Percentiles rank a stretch among this genome's conserved stretches.
phyloP scores from a whole-genome alignment of 164 flowering plant species.

The Amborella trichopoda region DNA sequence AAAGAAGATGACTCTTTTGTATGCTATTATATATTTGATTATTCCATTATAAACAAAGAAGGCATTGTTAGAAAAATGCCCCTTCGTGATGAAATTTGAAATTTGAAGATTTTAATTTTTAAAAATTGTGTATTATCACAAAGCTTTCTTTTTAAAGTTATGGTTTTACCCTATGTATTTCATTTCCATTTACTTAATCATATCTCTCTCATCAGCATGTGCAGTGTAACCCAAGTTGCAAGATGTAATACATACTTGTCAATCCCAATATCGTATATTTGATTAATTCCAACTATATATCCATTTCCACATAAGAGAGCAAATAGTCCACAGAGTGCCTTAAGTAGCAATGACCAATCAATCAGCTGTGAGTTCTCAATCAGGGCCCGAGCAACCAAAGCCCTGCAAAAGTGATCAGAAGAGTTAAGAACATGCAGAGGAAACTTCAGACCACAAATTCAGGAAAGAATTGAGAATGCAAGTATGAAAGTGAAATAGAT shows the following conservation, averaged over 20 bases:
- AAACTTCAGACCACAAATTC: not conserved
- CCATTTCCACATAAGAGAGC: slow-evolving; percentile 96
- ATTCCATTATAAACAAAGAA: no score
- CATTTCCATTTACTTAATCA: no score
- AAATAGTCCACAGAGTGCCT: slow-evolving; percentile 80
- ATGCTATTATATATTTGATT: no score
- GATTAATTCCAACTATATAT: slow-evolving; percentile 97
- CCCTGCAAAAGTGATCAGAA: slow-evolving; percentile 35
- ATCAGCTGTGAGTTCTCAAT: slow-evolving; percentile 78
- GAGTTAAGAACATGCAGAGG: slow-evolving; percentile 3
- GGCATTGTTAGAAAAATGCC: no score
- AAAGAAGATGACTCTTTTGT: no score
- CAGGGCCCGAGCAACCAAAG: slow-evolving; percentile 83
- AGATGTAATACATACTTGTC: slow-evolving; percentile 57
- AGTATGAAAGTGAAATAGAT: not conserved
- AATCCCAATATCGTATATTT: slow-evolving; percentile 89
- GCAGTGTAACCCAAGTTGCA: no score
- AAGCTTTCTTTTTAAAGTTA: no score
- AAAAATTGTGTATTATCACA: no score
- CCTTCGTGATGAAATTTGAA: no score
- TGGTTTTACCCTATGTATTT: no score
- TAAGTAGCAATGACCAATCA: slow-evolving; percentile 69
- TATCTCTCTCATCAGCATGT: no score
- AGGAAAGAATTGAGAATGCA: not conserved
- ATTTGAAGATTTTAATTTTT: no score